These are phyloP conservation scores for Chrysanthemum seticuspe DNA, from an alignment of 129 eudicot species.

Conservation along the genomic window DNA sequence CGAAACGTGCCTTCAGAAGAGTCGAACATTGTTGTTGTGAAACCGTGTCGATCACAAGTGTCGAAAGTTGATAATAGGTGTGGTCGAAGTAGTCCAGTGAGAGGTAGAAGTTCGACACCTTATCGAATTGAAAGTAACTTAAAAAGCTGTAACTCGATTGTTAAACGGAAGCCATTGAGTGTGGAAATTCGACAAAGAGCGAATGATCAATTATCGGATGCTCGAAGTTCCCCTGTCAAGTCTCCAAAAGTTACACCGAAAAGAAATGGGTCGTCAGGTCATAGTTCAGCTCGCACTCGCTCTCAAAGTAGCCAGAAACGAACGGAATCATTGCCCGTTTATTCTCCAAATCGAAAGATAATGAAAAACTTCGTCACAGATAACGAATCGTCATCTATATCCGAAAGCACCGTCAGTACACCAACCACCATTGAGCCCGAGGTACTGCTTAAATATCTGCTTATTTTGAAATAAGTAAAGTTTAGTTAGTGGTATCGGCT, in stretches of 20 bases:
- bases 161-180: constrained; percentile 6
- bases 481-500: too few relatives aligned
- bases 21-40: constrained; percentile 57
- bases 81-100: constrained; percentile 41
- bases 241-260: constrained; percentile 57
- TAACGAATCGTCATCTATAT: constrained; percentile 67
- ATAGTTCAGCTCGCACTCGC: constrained; percentile 16
- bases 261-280: constrained; percentile 5
- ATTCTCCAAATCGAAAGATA: constrained; percentile 31
- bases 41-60: constrained; percentile 34
- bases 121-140: constrained; percentile 40
- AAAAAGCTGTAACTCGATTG: constrained; percentile 12
- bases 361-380: constrained; percentile 28
- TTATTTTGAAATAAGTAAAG: too few relatives aligned
- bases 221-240: constrained; percentile 38
- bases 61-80: constrained; percentile 29
- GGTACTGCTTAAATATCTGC: not conserved
- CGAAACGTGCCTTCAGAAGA: constrained; percentile 42
- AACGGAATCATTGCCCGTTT: constrained; percentile 25
- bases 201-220: constrained; percentile 28
- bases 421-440: constrained; percentile 58
- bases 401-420: constrained; percentile 55
- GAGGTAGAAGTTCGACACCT: constrained; percentile 41
- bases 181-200: constrained; percentile 1
- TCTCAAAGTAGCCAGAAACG: constrained; percentile 42